Conservation (phyloP, 192 early-diverging fungal species). For the Coemansia sp. region DNA sequence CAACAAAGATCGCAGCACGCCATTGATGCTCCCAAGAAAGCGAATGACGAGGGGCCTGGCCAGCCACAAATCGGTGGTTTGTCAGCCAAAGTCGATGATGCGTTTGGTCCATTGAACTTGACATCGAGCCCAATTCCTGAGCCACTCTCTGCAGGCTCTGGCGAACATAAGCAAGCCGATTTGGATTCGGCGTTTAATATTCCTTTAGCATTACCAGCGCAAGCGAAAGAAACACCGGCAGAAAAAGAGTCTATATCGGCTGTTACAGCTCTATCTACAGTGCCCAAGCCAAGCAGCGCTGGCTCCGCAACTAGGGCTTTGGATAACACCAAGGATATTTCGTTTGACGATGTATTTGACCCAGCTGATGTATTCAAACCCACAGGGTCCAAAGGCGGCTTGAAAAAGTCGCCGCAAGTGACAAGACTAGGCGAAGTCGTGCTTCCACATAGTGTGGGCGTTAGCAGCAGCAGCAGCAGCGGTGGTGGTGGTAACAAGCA, state of each 20-base stretch:
- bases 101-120: constrained; percentile 12
- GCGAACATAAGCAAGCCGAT: constrained; percentile 15
- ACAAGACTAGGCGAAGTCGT: not conserved
- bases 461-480: constrained; percentile 18
- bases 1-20: not conserved
- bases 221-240: not conserved
- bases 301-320: not conserved
- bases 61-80: not conserved
- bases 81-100: not conserved
- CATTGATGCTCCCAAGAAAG: not conserved
- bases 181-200: constrained; percentile 45
- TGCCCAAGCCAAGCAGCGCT: not conserved
- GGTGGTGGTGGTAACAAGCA: constrained; percentile 26
- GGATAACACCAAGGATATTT: not conserved
- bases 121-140: not conserved
- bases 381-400: not conserved
- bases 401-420: constrained; percentile 16
- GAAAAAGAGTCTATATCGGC: not conserved
- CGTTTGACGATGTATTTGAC: constrained; percentile 14
- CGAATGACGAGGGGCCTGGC: not conserved
- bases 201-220: constrained; percentile 7
- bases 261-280: not conserved
- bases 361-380: constrained; percentile 16
- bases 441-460: not conserved
- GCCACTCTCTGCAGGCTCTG: not conserved